Evolutionary conservation across 2,329 filamentous ascomycete species (phyloP).

Genomic region (Aurifilum marmelostoma): DNA sequence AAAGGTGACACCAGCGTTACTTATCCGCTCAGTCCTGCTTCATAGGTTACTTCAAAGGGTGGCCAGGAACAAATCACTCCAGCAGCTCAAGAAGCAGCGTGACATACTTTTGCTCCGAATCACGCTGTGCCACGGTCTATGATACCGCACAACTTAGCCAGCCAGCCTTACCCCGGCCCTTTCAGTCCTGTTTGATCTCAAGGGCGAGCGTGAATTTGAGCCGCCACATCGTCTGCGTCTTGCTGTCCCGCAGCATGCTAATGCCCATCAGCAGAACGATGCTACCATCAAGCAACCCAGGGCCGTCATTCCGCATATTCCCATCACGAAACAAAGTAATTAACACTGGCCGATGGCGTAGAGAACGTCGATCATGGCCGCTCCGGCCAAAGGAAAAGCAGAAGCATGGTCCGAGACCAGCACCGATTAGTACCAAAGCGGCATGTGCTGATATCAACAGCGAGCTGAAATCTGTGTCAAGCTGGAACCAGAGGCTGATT

Average conservation of each 20-base stretch:
- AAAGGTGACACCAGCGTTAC: neutral
- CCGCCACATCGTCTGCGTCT: conserved; percentile 77
- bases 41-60: neutral
- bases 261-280: conserved; percentile 61
- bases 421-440: neutral
- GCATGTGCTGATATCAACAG: neutral
- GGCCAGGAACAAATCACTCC: neutral
- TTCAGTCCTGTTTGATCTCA: conserved; percentile 57
- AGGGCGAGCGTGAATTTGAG: conserved; percentile 71
- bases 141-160: no score
- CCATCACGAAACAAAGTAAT: neutral
- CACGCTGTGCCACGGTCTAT: neutral
- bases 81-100: neutral
- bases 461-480: neutral
- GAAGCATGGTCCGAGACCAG: neutral
- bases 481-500: conserved; percentile 37
- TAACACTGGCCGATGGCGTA: neutral
- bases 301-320: neutral
- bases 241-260: conserved; percentile 72
- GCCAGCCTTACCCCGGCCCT: conserved; percentile 50
- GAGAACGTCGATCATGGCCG: conserved; percentile 1
- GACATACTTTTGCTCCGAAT: neutral
- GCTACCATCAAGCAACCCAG: neutral
- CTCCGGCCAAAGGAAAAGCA: neutral
- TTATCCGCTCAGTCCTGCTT: neutral